These are phyloP conservation scores for Macrolepiota albuminosa DNA, from an alignment of 768 basidiomycete species.

Conservation along the genomic window DNA sequence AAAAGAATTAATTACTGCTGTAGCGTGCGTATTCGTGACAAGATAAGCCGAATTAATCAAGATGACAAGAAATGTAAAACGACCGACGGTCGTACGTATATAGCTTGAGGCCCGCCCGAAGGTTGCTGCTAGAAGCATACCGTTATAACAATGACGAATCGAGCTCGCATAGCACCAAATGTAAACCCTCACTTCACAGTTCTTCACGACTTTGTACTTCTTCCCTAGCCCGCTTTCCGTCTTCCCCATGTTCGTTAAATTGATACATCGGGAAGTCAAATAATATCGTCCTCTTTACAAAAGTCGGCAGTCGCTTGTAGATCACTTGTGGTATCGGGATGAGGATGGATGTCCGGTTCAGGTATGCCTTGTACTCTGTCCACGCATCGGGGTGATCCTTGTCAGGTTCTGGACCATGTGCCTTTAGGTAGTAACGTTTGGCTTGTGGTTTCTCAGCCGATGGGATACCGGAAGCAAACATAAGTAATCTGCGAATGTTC, in stretches of 20 bases:
- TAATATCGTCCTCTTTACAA: conserved; percentile 51
- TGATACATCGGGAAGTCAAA: conserved; percentile 60
- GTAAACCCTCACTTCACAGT: neutral
- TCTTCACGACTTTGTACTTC: neutral
- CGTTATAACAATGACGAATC: neutral
- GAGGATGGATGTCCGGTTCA: neutral
- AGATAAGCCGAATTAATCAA: neutral
- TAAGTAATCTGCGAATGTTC: conserved; percentile 28
- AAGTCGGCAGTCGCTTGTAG: conserved; percentile 32
- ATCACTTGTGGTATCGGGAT: neutral
- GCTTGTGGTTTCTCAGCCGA: conserved; percentile 66
- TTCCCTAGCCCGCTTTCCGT: conserved; percentile 27
- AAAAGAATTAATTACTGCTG: no score
- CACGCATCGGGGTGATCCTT: neutral
- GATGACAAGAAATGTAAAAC: neutral
- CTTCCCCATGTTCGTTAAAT: conserved; percentile 48
- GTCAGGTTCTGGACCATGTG: conserved; percentile 31
- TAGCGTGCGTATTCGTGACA: neutral
- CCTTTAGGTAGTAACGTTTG: conserved; percentile 51
- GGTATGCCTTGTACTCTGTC: neutral
- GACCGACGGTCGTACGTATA: neutral
- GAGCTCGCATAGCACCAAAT: neutral
- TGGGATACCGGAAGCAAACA: conserved; percentile 69
- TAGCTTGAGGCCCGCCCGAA: neutral
- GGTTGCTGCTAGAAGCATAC: neutral